Percentiles rank a stretch among this genome's conserved stretches.
These are phyloP conservation scores for Ceratocystis destructans DNA, from an alignment of 2,329 filamentous ascomycete genomes.

Conservation along the genomic window DNA sequence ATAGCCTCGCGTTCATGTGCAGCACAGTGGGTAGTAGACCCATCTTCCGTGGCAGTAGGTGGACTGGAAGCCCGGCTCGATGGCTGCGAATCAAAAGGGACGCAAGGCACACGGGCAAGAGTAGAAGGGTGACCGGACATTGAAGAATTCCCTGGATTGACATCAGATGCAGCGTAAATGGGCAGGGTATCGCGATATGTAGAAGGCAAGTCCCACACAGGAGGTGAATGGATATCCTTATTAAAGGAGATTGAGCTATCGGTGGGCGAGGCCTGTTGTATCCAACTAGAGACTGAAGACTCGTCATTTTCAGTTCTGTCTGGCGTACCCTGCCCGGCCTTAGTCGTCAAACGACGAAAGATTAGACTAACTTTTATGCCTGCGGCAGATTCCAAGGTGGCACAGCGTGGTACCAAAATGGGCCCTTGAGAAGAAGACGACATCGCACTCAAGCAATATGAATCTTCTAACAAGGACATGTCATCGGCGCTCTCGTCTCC, in stretches of 20 bases:
- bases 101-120: too few relatives aligned
- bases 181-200: not conserved
- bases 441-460: slow-evolving; percentile 4
- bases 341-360: slow-evolving; percentile 5
- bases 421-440: slow-evolving; percentile 2
- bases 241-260: not conserved
- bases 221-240: not conserved
- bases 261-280: not conserved
- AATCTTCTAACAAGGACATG: not conserved
- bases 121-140: not conserved
- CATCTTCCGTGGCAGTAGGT: too few relatives aligned
- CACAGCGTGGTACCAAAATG: not conserved
- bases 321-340: not conserved
- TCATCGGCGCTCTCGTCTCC: not conserved
- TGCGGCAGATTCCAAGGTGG: not conserved
- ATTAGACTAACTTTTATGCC: slow-evolving; percentile 11
- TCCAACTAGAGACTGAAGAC: not conserved
- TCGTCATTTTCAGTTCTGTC: not conserved
- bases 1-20: too few relatives aligned
- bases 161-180: not conserved
- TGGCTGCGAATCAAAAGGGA: too few relatives aligned
- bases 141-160: not conserved
- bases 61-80: too few relatives aligned
- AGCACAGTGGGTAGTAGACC: too few relatives aligned
- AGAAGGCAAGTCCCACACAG: not conserved